Evolutionary conservation across 495 filamentous ascomycete genomes (phyloP).

Genomic region (Bryoglossum gracile): DNA sequence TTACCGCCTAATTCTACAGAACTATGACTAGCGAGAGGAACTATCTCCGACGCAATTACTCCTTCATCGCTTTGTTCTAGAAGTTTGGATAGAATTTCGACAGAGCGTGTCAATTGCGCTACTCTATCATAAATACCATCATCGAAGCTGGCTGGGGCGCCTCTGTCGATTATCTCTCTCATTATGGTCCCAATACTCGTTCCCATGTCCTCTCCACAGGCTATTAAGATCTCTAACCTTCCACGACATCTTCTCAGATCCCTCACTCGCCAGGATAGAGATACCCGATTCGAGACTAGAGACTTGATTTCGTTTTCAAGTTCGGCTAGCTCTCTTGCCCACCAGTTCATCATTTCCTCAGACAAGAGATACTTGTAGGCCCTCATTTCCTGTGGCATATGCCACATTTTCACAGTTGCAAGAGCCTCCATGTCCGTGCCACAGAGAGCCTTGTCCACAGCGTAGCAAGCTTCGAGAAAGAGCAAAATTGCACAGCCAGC

Average conservation of each 20-base stretch:
- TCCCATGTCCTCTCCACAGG: background rate
- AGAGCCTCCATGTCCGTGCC: constrained; percentile 7
- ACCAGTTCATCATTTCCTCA: constrained; percentile 5
- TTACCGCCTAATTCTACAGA: background rate
- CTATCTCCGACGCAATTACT: background rate
- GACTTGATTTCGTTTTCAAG: constrained; percentile 4
- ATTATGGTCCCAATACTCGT: constrained; percentile 7
- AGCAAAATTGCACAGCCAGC: constrained; percentile 9
- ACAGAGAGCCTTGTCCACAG: constrained; percentile 3
- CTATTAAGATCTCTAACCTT: background rate
- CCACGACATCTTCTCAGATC: constrained; percentile 1
- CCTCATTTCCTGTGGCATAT: constrained; percentile 7
- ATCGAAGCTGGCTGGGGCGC: background rate
- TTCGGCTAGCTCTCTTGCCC: constrained; percentile 1
- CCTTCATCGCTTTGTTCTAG: background rate
- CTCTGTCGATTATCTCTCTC: background rate
- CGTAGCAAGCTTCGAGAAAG: constrained; percentile 13
- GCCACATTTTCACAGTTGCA: constrained; percentile 3
- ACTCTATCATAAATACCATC: constrained; percentile 5
- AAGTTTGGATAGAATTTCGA: background rate
- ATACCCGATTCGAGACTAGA: constrained; percentile 3
- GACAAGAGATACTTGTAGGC: constrained; percentile 8
- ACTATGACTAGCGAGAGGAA: background rate
- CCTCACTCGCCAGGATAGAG: constrained; percentile 1
- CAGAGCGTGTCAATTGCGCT: background rate